Base-by-base conservation (phyloP, 2,329 filamentous ascomycete genomes). In the Fusarium verticillioides region DNA sequence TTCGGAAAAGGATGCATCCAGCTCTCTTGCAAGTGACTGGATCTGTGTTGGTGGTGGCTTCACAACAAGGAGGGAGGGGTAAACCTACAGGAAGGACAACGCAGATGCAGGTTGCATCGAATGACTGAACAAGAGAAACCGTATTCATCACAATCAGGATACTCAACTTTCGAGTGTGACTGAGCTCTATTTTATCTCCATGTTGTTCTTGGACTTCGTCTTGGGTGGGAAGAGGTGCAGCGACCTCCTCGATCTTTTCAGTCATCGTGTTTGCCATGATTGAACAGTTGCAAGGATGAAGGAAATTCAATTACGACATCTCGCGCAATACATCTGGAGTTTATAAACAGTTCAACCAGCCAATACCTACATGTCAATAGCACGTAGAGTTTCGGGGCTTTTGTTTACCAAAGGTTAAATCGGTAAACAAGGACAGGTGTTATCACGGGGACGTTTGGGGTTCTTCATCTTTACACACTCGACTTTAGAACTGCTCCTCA, bases 21-120 rank as follows among this genome's bases (percentile, higher is more conserved):
- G 65, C 40, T 79, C 78, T 43, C 58, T 50, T 23, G 77, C 75
- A 12, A 79, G 72, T 13, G 69, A 62, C 77, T 78, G 23, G 23
- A 21, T 23, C 12, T n/a, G 21, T 69, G 32, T 73, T 37, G n/a
- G 40, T 30, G 40, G n/a, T 42, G 21, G 28, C n/a, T 23, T 11
- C 5, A 4, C 18, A 12, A 11, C 16, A 8, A 2, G 9, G 9
- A 21, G 3, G 11, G 10, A n/a, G 26, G 19, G 43, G 16, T 9
- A 13, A 12, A 36, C 69, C 67, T 65, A 78, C 78, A 18, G 78
- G 78, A n/a, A 79, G 76, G n/a, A 66, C 70, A 19, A 79, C 78
- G 23, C 72, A 76, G 34, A 79, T 78, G 37, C 77, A 79, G 4
- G 78, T 79, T 11, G 76, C 72, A 42, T 79, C 76, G 36, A 79